Evolutionary conservation across 2,329 filamentous ascomycete species (phyloP).

Genomic region (Curvularia spicifera): DNA sequence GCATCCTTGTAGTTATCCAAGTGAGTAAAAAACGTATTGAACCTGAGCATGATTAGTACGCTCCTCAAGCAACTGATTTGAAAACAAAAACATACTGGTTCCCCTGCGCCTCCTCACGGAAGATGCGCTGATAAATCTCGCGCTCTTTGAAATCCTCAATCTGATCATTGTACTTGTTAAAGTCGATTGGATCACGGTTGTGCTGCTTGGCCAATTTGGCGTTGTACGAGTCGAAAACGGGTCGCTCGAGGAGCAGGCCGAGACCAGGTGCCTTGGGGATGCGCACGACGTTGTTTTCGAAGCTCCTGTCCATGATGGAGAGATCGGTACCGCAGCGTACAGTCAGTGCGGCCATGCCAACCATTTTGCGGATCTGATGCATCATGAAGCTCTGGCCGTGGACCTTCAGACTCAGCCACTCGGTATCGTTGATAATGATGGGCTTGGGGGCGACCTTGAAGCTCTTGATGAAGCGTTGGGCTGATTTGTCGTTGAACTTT

Average conservation of each 20-base stretch:
- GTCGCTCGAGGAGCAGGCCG: slow-evolving; percentile 85
- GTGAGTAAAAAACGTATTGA: slow-evolving; percentile 59
- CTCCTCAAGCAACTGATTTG: too few species aligned
- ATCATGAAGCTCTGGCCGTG: slow-evolving; percentile 99
- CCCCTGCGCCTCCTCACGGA: slow-evolving; percentile 84
- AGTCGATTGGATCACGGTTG: slow-evolving; percentile 74
- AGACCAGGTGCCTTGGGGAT: slow-evolving; percentile 94
- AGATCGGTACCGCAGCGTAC: slow-evolving; percentile 82
- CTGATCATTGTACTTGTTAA: slow-evolving; percentile 75
- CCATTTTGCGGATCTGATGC: slow-evolving; percentile 99
- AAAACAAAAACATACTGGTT: slow-evolving; percentile 70
- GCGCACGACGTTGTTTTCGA: slow-evolving; percentile 73
- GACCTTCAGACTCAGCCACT: slow-evolving; percentile 95
- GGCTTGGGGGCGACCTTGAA: slow-evolving; percentile 72
- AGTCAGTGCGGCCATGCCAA: slow-evolving; percentile 85
- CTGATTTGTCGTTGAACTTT: slow-evolving; percentile 76
- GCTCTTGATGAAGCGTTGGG: slow-evolving; percentile 89
- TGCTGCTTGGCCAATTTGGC: slow-evolving; percentile 68
- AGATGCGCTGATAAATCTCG: slow-evolving; percentile 92
- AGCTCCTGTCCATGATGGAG: slow-evolving; percentile 74
- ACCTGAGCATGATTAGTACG: slow-evolving; percentile 37
- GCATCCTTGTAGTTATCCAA: slow-evolving; percentile 59
- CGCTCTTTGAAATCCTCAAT: slow-evolving; percentile 89
- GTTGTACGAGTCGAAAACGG: slow-evolving; percentile 92
- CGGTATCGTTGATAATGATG: slow-evolving; percentile 85